phyloP scores from a whole-genome alignment of 2,329 filamentous ascomycete genomes.

The Lachnellula hyalina region DNA sequence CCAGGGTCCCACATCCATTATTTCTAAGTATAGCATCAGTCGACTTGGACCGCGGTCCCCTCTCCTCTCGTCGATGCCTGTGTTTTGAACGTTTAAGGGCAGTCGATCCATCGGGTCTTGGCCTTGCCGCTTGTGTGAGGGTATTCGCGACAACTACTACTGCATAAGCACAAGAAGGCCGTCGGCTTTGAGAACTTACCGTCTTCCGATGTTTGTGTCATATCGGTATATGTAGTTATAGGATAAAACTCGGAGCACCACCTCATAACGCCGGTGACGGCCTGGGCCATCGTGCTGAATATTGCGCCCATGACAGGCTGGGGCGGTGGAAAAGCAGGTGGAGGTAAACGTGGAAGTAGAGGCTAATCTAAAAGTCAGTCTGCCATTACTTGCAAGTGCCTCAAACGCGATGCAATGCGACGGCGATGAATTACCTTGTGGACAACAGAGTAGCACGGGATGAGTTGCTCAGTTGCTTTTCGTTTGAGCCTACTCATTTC shows the following conservation, averaged over 20 bases:
- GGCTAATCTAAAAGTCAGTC: neutral
- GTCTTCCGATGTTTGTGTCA: constrained; percentile 5
- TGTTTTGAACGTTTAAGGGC: constrained; percentile 19
- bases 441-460: constrained; percentile 8
- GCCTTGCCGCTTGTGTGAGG: constrained; percentile 12
- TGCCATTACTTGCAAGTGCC: neutral
- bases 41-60: constrained; percentile 7
- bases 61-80: neutral
- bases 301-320: neutral
- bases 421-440: constrained; percentile 8
- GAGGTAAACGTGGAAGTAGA: neutral
- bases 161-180: neutral
- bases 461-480: constrained; percentile 22
- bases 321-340: no score
- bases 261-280: neutral
- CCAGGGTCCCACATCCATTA: constrained; percentile 5
- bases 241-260: neutral
- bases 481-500: constrained; percentile 23
- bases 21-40: neutral
- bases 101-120: constrained; percentile 13
- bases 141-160: constrained; percentile 12
- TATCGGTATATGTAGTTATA: constrained; percentile 3
- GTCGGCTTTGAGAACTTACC: neutral
- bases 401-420: neutral
- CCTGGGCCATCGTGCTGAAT: neutral